A percentile compares a stretch with the other conserved stretches of the same genome.
Conservation (phyloP, 257 asterid species). For the Scutellaria galericulata region DNA sequence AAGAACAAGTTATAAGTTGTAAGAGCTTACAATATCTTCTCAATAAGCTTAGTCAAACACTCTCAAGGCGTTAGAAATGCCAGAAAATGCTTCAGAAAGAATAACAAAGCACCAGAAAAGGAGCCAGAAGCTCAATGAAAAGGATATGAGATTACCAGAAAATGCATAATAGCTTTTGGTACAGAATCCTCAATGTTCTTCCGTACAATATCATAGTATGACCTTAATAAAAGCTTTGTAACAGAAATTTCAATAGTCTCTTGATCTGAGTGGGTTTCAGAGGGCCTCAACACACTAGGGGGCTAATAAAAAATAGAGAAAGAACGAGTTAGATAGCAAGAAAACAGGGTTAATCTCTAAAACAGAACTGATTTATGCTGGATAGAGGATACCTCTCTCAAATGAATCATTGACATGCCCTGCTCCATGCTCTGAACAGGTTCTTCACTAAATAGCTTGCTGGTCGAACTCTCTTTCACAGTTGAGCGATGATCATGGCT, state of each 20-base stretch:
- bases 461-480: slow-evolving; percentile 59
- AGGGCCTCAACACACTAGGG: slow-evolving; percentile 57
- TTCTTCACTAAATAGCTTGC: slow-evolving; percentile 64
- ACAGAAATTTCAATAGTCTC: slow-evolving; percentile 61
- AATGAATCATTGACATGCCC: slow-evolving; percentile 72
- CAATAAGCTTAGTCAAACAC: no score
- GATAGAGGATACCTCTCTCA: slow-evolving; percentile 74
- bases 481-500: slow-evolving; percentile 58
- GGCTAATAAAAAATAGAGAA: slow-evolving; percentile 46
- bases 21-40: no score
- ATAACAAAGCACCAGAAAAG: neutral
- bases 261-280: slow-evolving; percentile 56
- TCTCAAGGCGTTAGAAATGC: neutral
- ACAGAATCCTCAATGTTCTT: slow-evolving; percentile 69
- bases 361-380: slow-evolving; percentile 11
- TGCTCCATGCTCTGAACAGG: slow-evolving; percentile 71
- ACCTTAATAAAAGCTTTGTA: slow-evolving; percentile 59
- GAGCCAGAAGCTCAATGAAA: slow-evolving; percentile 9
- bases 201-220: slow-evolving; percentile 72
- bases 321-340: slow-evolving; percentile 28
- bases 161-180: slow-evolving; percentile 85
- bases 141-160: slow-evolving; percentile 51
- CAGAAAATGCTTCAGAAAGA: neutral
- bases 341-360: neutral
- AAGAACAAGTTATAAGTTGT: neutral